phyloP scores from a whole-genome alignment of 163 green algal genomes.

The Volvox carteri region DNA sequence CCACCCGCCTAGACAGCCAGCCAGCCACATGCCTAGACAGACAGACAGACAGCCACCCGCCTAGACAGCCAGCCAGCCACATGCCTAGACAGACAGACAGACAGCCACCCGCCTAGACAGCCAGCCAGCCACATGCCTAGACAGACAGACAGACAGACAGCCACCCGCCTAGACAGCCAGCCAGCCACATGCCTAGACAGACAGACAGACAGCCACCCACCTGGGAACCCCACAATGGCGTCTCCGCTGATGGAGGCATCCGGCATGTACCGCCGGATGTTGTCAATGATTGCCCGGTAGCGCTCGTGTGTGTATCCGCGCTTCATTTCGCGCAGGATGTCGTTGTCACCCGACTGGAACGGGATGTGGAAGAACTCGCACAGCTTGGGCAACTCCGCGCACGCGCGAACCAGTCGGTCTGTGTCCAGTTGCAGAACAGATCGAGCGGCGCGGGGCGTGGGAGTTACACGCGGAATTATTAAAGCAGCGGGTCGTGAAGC shows the following conservation, averaged over 20 bases:
- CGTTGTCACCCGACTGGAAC: constrained; percentile 92
- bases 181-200: too few relatives aligned
- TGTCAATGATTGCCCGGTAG: constrained; percentile 94
- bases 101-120: too few relatives aligned
- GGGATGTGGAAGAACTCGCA: constrained; percentile 99
- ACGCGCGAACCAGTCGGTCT: constrained; percentile 85
- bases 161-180: too few relatives aligned
- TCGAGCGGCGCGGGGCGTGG: background rate
- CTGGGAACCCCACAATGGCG: constrained; percentile 94
- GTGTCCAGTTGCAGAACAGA: background rate
- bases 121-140: too few relatives aligned
- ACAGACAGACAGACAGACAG: too few relatives aligned
- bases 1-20: too few relatives aligned
- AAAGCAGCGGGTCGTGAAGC: too few relatives aligned
- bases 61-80: too few relatives aligned
- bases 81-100: too few relatives aligned
- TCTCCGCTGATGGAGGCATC: constrained; percentile 94
- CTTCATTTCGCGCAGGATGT: constrained; percentile 92
- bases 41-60: too few relatives aligned
- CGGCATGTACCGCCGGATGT: constrained; percentile 95
- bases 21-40: too few relatives aligned
- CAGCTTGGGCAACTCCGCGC: constrained; percentile 94
- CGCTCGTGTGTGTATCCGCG: constrained; percentile 88
- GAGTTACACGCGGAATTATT: too few relatives aligned
- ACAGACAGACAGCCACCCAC: constrained; percentile 36